A percentile compares a stretch with the other conserved stretches of the same genome.
phyloP scores from a whole-genome alignment of 202 grass and related monocot species.

The Sporobolus alterniflorus region DNA sequence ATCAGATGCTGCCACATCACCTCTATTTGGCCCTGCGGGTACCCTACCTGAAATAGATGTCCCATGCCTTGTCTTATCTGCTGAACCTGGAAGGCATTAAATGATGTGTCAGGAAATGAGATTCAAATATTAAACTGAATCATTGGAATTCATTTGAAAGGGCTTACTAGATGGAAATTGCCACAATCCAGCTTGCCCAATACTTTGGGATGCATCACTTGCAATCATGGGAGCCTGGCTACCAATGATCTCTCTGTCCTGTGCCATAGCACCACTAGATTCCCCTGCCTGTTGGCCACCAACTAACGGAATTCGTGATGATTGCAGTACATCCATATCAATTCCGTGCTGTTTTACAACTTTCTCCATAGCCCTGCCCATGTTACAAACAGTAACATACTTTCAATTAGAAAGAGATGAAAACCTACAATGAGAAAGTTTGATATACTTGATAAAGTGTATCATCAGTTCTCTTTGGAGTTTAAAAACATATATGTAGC shows the following conservation, averaged over 20 bases:
- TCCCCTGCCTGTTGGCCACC: slow-evolving; percentile 66
- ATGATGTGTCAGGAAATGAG: slow-evolving; percentile 34
- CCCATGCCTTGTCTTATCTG: slow-evolving; percentile 62
- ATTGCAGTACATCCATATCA: slow-evolving; percentile 86
- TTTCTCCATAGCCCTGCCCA: slow-evolving; percentile 90
- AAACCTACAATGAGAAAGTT: not conserved
- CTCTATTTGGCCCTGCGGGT: slow-evolving; percentile 50
- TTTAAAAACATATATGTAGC: slow-evolving; percentile 31
- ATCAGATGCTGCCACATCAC: slow-evolving; percentile 57
- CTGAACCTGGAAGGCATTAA: slow-evolving; percentile 39
- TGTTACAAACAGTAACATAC: slow-evolving; percentile 15
- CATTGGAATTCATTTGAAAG: slow-evolving; percentile 29
- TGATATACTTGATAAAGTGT: not conserved
- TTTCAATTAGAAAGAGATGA: slow-evolving; percentile 6
- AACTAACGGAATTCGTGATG: slow-evolving; percentile 71
- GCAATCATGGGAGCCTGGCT: slow-evolving; percentile 58
- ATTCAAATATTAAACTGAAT: slow-evolving; percentile 34
- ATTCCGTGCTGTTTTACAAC: slow-evolving; percentile 96
- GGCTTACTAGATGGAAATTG: slow-evolving; percentile 74
- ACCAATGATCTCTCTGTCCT: slow-evolving; percentile 78
- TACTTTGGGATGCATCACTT: slow-evolving; percentile 66
- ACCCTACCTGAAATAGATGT: slow-evolving; percentile 45
- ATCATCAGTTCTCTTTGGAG: slow-evolving; percentile 7
- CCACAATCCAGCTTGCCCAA: slow-evolving; percentile 61
- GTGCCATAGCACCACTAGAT: slow-evolving; percentile 58